Evolutionary conservation across 2,329 filamentous ascomycete genomes (phyloP).

Genomic region (Neonectria ditissima): DNA sequence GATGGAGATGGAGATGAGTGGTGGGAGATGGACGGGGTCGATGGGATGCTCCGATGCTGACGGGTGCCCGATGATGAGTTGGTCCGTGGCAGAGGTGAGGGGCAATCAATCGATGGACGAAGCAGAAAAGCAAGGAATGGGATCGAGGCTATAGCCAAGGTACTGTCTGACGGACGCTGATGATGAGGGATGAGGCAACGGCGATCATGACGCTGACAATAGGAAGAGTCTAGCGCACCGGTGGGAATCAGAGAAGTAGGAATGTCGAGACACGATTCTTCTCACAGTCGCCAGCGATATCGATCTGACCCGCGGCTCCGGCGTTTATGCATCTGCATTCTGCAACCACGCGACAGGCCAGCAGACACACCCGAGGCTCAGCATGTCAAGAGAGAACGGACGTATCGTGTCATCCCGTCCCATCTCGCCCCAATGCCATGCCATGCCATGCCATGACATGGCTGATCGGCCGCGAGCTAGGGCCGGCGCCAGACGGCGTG

Average conservation of each 20-base stretch:
- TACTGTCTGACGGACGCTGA: conserved; percentile 27
- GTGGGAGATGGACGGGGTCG: conserved; percentile 17
- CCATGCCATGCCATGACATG: conserved; percentile 37
- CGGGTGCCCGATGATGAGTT: conserved; percentile 38
- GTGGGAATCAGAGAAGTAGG: conserved; percentile 36
- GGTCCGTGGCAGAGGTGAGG: conserved; percentile 29
- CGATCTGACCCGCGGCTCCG: conserved; percentile 34
- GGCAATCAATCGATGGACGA: conserved; percentile 18
- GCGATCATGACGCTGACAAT: conserved; percentile 43
- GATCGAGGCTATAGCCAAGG: conserved; percentile 9
- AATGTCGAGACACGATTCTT: not conserved
- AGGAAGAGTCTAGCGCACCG: conserved; percentile 41
- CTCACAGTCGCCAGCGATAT: conserved; percentile 24
- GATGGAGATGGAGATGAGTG: too few relatives aligned
- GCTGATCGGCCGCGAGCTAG: conserved; percentile 37
- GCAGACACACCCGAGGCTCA: conserved; percentile 31
- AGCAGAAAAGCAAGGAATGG: conserved; percentile 18
- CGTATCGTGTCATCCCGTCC: conserved; percentile 38
- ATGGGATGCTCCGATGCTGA: conserved; percentile 26
- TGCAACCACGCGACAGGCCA: conserved; percentile 38
- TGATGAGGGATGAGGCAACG: conserved; percentile 37
- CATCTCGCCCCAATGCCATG: conserved; percentile 40
- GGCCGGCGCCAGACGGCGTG: conserved; percentile 35
- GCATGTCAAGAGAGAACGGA: conserved; percentile 1
- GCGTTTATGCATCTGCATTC: conserved; percentile 37